Base-by-base conservation (phyloP, 768 basidiomycete genomes). In the Mrakia hoshinonis region DNA sequence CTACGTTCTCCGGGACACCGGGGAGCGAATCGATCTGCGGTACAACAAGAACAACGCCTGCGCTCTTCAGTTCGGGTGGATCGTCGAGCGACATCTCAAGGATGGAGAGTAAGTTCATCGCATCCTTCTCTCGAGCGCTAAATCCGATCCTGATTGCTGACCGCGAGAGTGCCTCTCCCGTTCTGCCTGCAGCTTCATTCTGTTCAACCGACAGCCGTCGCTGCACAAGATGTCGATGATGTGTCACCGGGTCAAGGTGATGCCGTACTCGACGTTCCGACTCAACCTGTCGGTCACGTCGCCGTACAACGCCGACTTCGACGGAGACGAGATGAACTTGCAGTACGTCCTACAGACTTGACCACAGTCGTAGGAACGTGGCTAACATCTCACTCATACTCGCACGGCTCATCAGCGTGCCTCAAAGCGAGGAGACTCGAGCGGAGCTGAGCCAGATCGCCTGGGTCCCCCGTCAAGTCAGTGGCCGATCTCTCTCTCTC, bases 161-260 rank as follows among this genome's bases (percentile, higher is more conserved):
- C 67, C 72, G 34, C 58, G 12, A n/a, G n/a, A n/a, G n/a, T n/a
- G n/a, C n/a, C 22, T 31, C 2, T 29, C 34, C 58, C 48, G 39
- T 10, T 38, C 1, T 24, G 24, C 65, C 26, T 67, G 7, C 73
- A 93, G 91, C 77, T 93, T 83, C 75, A 90, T 97, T 26, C 82
- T 99, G 66, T 98, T 99, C 83, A 98, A 99, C 80, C 94, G 96
- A 67, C 96, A 99, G 78, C 96, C 96, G 13, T 90, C 88, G 85
- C 81, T 98, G 80, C 96, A 99, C 81, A 99, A 99, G 81, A 98
- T 98, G 96, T 95, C 92, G 84, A 98, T 98, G 96, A 98, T 98
- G 96, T 91, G 91, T 80, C 96, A 98, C 82, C 87, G 94, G 46
- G 91, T 98, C 38, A 92, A 90, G 77, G 82, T 98, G 73, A 96